These are phyloP conservation scores for Spiraea crenata DNA, from an alignment of 331 rosid genomes.

Conservation along the genomic window DNA sequence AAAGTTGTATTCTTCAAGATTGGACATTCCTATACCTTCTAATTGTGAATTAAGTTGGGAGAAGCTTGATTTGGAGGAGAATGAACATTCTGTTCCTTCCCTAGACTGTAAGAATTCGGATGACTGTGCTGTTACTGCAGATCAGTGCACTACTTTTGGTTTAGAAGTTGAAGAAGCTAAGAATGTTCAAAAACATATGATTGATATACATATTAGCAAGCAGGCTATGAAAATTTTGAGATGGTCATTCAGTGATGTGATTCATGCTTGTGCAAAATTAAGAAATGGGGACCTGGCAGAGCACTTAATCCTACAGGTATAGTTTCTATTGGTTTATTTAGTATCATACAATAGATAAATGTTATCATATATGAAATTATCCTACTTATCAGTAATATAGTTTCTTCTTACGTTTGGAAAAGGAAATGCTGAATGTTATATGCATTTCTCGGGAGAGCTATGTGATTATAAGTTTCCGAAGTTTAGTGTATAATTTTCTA, in stretches of 20 bases:
- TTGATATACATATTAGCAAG: slow-evolving; percentile 21
- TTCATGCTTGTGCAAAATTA: slow-evolving; percentile 50
- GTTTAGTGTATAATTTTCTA: neutral
- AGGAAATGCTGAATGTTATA: neutral
- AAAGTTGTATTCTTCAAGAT: slow-evolving; percentile 45
- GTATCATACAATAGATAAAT: neutral
- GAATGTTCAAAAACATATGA: slow-evolving; percentile 25
- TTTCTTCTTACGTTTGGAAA: too few species aligned
- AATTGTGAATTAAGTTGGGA: slow-evolving; percentile 33
- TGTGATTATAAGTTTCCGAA: neutral
- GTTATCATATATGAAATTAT: neutral
- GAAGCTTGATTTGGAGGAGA: slow-evolving; percentile 37
- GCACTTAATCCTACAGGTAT: slow-evolving; percentile 64
- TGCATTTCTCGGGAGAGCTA: neutral
- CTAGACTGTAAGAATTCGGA: slow-evolving; percentile 18
- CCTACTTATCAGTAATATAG: neutral
- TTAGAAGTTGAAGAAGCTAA: slow-evolving; percentile 28
- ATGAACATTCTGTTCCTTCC: slow-evolving; percentile 30
- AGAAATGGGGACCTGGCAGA: slow-evolving; percentile 52
- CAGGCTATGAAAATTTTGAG: slow-evolving; percentile 42
- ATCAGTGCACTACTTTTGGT: slow-evolving; percentile 22
- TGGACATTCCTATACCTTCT: slow-evolving; percentile 76
- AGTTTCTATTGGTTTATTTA: slow-evolving; percentile 20
- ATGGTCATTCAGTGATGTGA: slow-evolving; percentile 63
- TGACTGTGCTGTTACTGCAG: slow-evolving; percentile 27